These are phyloP conservation scores for Neoconidiobolus thromboides DNA, from an alignment of 371 early-diverging fungal genomes.

Conservation along the genomic window DNA sequence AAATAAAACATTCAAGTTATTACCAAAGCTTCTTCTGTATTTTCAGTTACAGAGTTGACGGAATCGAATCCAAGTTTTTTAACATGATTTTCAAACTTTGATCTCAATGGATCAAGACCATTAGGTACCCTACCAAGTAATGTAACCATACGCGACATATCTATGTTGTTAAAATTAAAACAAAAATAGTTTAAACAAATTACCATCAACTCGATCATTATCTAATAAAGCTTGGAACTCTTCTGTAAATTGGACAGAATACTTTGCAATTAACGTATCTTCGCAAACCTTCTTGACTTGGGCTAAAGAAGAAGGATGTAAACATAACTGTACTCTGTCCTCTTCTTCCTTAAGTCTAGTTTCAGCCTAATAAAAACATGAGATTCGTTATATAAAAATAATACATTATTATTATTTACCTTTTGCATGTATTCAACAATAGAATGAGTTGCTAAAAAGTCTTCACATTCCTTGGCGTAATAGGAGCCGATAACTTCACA, in stretches of 20 bases:
- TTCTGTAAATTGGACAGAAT: conserved; percentile 56
- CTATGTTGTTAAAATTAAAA: conserved; percentile 13
- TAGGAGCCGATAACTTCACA: conserved; percentile 57
- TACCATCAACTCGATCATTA: conserved; percentile 59
- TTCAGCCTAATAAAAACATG: conserved; percentile 31
- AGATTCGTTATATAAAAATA: background rate
- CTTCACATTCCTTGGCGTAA: conserved; percentile 70
- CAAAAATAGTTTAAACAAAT: background rate
- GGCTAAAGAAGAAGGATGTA: conserved; percentile 63
- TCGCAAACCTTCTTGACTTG: conserved; percentile 60
- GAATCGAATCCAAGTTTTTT: conserved; percentile 62
- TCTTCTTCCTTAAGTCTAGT: conserved; percentile 74
- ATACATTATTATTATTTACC: conserved; percentile 12
- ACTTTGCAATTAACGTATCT: conserved; percentile 59
- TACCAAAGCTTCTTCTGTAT: conserved; percentile 27
- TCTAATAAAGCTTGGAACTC: conserved; percentile 77
- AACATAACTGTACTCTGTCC: conserved; percentile 62
- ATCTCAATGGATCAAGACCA: conserved; percentile 61
- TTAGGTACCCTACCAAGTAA: conserved; percentile 62
- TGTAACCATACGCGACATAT: conserved; percentile 68
- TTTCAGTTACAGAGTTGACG: conserved; percentile 58
- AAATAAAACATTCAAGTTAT: background rate
- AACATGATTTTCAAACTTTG: conserved; percentile 63
- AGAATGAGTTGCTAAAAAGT: conserved; percentile 65
- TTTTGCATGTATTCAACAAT: conserved; percentile 88